phyloP scores from a whole-genome alignment of 2,329 filamentous ascomycete genomes.

The Diplodia corticola region DNA sequence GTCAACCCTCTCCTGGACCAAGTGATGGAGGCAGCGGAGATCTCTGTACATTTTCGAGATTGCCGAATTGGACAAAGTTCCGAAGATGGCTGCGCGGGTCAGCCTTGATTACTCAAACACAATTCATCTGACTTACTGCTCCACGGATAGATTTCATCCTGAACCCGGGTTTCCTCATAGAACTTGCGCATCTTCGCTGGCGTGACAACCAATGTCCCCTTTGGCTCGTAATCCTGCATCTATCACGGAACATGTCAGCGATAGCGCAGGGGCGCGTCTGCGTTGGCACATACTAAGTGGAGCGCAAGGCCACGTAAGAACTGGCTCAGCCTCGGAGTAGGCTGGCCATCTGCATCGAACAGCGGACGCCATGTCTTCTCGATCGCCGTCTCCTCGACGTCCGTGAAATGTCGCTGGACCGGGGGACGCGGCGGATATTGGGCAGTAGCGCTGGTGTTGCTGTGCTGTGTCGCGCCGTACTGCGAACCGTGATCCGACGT shows the following conservation, averaged over 20 bases:
- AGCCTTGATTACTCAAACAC: neutral
- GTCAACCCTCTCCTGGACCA: constrained; percentile 41
- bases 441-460: constrained; percentile 3
- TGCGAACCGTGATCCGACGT: constrained; percentile 19
- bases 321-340: constrained; percentile 68
- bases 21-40: constrained; percentile 50
- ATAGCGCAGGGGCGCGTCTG: neutral
- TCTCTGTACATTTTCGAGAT: constrained; percentile 50
- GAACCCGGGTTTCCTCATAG: constrained; percentile 66
- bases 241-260: constrained; percentile 32
- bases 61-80: constrained; percentile 42
- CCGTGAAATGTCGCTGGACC: constrained; percentile 33
- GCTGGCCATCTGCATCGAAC: constrained; percentile 67
- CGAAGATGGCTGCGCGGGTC: constrained; percentile 41
- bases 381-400: constrained; percentile 40
- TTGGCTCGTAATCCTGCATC: constrained; percentile 70
- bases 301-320: constrained; percentile 72
- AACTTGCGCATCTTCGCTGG: constrained; percentile 74
- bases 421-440: neutral
- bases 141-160: constrained; percentile 69
- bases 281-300: constrained; percentile 61
- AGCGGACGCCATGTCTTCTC: constrained; percentile 76
- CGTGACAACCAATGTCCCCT: constrained; percentile 68
- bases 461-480: constrained; percentile 14
- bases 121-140: constrained; percentile 52